phyloP scores from a whole-genome alignment of 352 stramenopile species.

The Globisporangium rhizosaccharum region DNA sequence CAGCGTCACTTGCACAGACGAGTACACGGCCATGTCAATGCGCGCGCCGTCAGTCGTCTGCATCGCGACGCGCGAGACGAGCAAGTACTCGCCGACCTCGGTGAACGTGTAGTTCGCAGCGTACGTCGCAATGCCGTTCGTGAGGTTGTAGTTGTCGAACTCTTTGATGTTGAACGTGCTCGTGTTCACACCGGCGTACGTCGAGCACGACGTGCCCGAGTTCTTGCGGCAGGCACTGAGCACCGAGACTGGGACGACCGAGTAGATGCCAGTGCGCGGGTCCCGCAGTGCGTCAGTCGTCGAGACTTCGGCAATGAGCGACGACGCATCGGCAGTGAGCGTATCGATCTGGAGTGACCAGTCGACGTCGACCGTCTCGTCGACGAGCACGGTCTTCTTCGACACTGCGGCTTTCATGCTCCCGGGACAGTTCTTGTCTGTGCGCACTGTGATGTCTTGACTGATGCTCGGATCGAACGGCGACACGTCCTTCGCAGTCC shows the following conservation, averaged over 20 bases:
- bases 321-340: conserved; percentile 37
- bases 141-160: conserved; percentile 61
- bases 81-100: conserved; percentile 50
- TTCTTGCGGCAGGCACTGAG: conserved; percentile 62
- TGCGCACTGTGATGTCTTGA: conserved; percentile 52
- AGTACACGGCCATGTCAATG: conserved; percentile 82
- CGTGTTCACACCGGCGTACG: conserved; percentile 52
- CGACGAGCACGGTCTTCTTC: conserved; percentile 35
- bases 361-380: conserved; percentile 46
- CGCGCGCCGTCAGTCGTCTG: conserved; percentile 62
- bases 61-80: conserved; percentile 71
- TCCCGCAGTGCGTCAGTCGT: conserved; percentile 42
- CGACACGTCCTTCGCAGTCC: conserved; percentile 43
- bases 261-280: conserved; percentile 47
- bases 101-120: conserved; percentile 50
- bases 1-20: conserved; percentile 54
- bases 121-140: conserved; percentile 44
- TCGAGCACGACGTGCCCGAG: conserved; percentile 44
- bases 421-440: conserved; percentile 59
- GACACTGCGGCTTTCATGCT: conserved; percentile 58
- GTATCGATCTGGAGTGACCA: conserved; percentile 64
- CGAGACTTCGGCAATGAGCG: conserved; percentile 65
- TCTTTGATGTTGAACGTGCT: conserved; percentile 48
- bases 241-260: conserved; percentile 64
- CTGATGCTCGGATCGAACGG: conserved; percentile 55